Evolutionary conservation across 2,329 filamentous ascomycete species (phyloP).

Genomic region (Fusarium abutilonis): DNA sequence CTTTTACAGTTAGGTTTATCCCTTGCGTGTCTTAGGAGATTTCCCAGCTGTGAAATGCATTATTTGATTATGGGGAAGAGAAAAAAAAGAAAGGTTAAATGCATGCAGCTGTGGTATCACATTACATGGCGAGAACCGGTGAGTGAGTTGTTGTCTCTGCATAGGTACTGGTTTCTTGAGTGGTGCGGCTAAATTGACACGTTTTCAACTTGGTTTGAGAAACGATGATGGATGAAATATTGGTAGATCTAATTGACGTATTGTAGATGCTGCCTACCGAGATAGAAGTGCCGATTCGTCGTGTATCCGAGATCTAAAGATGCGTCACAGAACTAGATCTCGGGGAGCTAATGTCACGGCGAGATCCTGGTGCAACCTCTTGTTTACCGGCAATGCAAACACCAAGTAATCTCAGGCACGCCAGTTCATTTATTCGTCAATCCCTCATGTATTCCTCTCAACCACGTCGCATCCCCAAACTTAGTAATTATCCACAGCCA

Average conservation of each 20-base stretch:
- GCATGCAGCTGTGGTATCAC: neutral
- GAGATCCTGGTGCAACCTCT: neutral
- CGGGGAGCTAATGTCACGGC: conserved; percentile 1
- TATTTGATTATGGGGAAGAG: too few species aligned
- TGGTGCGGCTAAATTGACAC: neutral
- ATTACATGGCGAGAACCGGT: neutral
- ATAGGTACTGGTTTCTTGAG: neutral
- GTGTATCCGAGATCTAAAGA: neutral
- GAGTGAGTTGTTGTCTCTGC: neutral
- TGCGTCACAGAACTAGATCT: neutral
- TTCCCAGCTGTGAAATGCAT: too few species aligned
- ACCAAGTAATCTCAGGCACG: too few species aligned
- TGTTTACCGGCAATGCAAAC: neutral
- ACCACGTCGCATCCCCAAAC: neutral
- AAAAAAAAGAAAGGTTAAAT: conserved; percentile 1
- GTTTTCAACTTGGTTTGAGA: neutral
- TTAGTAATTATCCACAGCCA: conserved; percentile 31
- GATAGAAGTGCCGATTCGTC: too few species aligned
- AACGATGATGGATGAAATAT: neutral
- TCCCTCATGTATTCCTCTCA: neutral
- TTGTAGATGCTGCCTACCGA: too few species aligned
- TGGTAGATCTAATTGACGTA: too few species aligned
- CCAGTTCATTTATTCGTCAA: too few species aligned
- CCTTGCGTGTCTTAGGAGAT: neutral
- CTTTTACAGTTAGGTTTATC: neutral